phyloP scores from a whole-genome alignment of 768 basidiomycete genomes.

The Asterophora parasitica region DNA sequence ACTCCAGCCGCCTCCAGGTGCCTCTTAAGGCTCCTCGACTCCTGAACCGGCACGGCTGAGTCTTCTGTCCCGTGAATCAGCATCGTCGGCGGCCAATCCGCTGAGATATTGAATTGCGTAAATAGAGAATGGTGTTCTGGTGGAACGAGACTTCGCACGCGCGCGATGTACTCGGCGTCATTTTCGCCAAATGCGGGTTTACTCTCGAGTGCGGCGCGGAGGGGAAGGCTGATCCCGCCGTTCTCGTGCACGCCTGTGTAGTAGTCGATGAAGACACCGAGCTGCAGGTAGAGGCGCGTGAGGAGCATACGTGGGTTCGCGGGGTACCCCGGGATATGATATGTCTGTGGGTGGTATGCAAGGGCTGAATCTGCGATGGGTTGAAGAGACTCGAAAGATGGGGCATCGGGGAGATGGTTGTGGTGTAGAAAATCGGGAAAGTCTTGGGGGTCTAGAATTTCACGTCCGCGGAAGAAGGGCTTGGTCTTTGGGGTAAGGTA shows the following conservation, averaged over 20 bases:
- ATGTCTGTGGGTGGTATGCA: slow-evolving; percentile 39
- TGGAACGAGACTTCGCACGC: slow-evolving; percentile 21
- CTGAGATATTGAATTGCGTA: slow-evolving; percentile 36
- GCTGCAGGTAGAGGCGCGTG: slow-evolving; percentile 52
- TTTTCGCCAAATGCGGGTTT: slow-evolving; percentile 4
- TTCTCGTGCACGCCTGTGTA: slow-evolving; percentile 43
- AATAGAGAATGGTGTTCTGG: slow-evolving; percentile 31
- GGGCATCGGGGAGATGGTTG: slow-evolving; percentile 15
- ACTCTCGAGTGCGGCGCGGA: slow-evolving; percentile 25
- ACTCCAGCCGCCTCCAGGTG: slow-evolving; percentile 30
- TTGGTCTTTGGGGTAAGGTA: slow-evolving; percentile 43
- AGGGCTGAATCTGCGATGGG: slow-evolving; percentile 39
- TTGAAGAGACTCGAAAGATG: slow-evolving; percentile 15
- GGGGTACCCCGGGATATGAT: slow-evolving; percentile 52
- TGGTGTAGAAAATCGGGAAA: slow-evolving; percentile 49
- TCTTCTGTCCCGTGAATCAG: slow-evolving; percentile 46
- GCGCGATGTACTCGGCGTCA: slow-evolving; percentile 6
- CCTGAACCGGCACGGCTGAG: slow-evolving; percentile 37
- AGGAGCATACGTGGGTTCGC: slow-evolving; percentile 61
- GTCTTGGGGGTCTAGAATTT: slow-evolving; percentile 44
- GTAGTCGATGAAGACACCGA: slow-evolving; percentile 55
- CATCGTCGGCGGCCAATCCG: slow-evolving; percentile 41
- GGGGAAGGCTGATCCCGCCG: slow-evolving; percentile 39
- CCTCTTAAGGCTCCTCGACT: slow-evolving; percentile 33
- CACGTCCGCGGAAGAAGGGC: slow-evolving; percentile 51